Percentiles rank a stretch among this genome's conserved stretches.
Conservation (phyloP, 768 basidiomycete genomes). For the Pleurotus pulmonarius region DNA sequence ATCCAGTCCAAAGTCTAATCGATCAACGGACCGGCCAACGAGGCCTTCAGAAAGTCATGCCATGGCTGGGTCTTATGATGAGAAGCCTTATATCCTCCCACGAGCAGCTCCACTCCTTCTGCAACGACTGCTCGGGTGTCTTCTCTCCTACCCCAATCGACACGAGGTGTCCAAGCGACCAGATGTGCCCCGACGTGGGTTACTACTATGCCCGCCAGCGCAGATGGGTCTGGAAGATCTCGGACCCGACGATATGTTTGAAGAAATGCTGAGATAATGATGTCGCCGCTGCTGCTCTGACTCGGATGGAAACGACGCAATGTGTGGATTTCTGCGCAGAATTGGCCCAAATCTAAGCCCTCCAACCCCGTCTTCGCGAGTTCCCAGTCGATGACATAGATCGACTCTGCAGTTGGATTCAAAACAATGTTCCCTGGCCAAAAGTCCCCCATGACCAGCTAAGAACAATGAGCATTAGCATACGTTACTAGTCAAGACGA, state of each 20-base stretch:
- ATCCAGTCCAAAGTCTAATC: not conserved
- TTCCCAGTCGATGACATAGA: slow-evolving; percentile 67
- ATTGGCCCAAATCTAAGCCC: slow-evolving; percentile 60
- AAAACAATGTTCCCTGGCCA: slow-evolving; percentile 70
- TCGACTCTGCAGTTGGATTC: slow-evolving; percentile 27
- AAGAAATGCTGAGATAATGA: slow-evolving; percentile 42
- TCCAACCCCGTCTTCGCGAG: slow-evolving; percentile 51
- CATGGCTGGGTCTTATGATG: too few relatives aligned
- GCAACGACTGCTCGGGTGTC: slow-evolving; percentile 43
- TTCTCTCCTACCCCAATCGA: slow-evolving; percentile 47
- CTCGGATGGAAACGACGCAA: slow-evolving; percentile 44
- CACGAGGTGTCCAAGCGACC: slow-evolving; percentile 45
- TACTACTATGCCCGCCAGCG: slow-evolving; percentile 31
- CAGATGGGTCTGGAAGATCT: slow-evolving; percentile 18
- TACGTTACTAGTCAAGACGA: not conserved
- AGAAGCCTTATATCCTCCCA: slow-evolving; percentile 26
- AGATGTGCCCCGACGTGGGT: slow-evolving; percentile 55
- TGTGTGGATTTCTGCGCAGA: slow-evolving; percentile 56
- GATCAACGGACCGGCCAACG: slow-evolving; percentile 23
- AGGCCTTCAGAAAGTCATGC: slow-evolving; percentile 20
- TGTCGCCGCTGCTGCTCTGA: slow-evolving; percentile 29
- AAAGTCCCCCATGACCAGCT: slow-evolving; percentile 67
- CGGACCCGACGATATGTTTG: slow-evolving; percentile 31
- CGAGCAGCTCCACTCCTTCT: slow-evolving; percentile 45
- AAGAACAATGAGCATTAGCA: not conserved